Percentiles rank a stretch among this genome's conserved stretches.
Conservation (phyloP, 768 basidiomycete genomes). For the Serendipita sp. region DNA sequence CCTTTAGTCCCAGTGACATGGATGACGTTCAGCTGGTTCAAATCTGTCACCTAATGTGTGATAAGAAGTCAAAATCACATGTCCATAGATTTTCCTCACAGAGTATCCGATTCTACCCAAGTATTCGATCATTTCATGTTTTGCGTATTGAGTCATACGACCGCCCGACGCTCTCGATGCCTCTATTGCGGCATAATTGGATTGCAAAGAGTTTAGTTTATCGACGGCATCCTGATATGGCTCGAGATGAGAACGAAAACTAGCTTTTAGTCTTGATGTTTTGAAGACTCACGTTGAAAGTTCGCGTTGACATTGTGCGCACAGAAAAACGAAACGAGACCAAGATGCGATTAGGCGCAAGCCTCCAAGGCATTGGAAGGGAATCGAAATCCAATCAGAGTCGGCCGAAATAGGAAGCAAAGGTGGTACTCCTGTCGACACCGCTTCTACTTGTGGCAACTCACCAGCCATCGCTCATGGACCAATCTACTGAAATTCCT, state of each 20-base stretch:
- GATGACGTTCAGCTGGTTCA: slow-evolving; percentile 80
- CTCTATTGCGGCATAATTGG: slow-evolving; percentile 85
- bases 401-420: too few species aligned
- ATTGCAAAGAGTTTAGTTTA: slow-evolving; percentile 65
- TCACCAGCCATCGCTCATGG: neutral
- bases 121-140: slow-evolving; percentile 85
- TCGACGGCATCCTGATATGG: slow-evolving; percentile 42
- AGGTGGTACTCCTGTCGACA: neutral
- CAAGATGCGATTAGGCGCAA: neutral
- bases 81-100: slow-evolving; percentile 29
- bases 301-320: slow-evolving; percentile 41
- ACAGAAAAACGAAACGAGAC: slow-evolving; percentile 7
- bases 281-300: slow-evolving; percentile 28
- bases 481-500: neutral
- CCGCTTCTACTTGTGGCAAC: slow-evolving; percentile 3
- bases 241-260: neutral
- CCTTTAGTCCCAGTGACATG: slow-evolving; percentile 98
- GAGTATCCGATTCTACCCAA: slow-evolving; percentile 70
- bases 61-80: neutral
- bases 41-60: slow-evolving; percentile 48
- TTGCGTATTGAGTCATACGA: slow-evolving; percentile 42
- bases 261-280: neutral
- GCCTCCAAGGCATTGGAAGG: slow-evolving; percentile 3
- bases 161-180: slow-evolving; percentile 63
- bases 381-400: too few species aligned